Base-by-base conservation (phyloP, 441 rosid species). In the Syzygium syzygioides region DNA sequence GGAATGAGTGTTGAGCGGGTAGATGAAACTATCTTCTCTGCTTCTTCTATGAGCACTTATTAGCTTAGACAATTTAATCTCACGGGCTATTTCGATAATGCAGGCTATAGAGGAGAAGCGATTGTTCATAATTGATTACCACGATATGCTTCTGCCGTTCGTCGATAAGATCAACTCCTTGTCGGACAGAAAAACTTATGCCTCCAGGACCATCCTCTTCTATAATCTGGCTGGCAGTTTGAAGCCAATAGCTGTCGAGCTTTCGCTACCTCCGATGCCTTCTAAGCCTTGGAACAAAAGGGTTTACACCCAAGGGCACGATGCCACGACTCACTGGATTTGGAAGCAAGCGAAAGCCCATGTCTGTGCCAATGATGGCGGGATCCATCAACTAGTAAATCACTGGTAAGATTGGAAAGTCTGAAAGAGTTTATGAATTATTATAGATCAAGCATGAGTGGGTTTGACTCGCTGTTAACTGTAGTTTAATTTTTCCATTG, bases 301-400 rank as follows among this genome's bases (percentile, higher is more conserved):
- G 53, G 94, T 95, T 87, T 94, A 93, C 87, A 93, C 93, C 41
- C 97, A 95, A n/a, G 98, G 99, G 1, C 98, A 95, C 89, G 96
- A 95, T 86, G 98, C 98, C 37, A 98, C 99, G 17, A 88, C 94
- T 54, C 96, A 98, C 86, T 96, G 99, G 99, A 92, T 93, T 50
- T 98, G 99, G 99, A 96, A 98, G 89, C 94, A 94, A 87, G 98
- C 99, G 45, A 98, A 98, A 93, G 98, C 99, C 87, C 99, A 98
- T 89, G 99, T 96, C 86, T 93, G 95, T 91, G 94, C 98, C 55
- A 95, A 94, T 79, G 99, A 98, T 94, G 95, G 96, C 23, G 99
- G 99, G 11, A 91, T 96, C 87, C 99, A 98, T 90, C 99, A 98
- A 93, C 95, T 98, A 23, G 98, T 96, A 79, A 96, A 96, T 91